Evolutionary conservation across 192 early-diverging fungal genomes (phyloP), one percentile per base, ranked within the genome.

Genomic region (Podila clonocystis): DNA sequence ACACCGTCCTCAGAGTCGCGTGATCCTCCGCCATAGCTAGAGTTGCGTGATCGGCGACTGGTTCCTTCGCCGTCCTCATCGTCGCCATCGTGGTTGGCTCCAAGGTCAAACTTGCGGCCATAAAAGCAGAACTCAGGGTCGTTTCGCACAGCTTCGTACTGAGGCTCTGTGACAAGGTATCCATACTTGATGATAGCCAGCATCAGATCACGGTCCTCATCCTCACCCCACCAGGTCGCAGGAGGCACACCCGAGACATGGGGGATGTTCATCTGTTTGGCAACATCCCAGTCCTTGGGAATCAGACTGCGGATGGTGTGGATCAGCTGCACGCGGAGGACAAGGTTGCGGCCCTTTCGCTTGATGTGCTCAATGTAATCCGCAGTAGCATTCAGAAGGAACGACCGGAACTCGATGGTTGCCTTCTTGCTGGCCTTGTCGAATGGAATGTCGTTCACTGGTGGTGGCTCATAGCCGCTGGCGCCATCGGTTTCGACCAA

Each of bases 131-230:
- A 88, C 59, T 86, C 87, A 5, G 84, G 80, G 55, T 88, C 87
- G 38, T 75, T 88, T n/a, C 87, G 78, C 68, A 86, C 86, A 20
- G 85, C 83, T 26, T 80, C 70, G 28, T 80, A 80, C 41, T 80
- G 77, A 19, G 77, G 77, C 20, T 80, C 77, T 0, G 77, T 80
- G 7, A 80, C 77, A 24, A 80, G 67, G 72, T 96, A 96, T n/a
- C 95, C 95, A 69, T 95, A 85, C 68, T 91, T 91, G 69, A 86
- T 87, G 26, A 95, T 93, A 6, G 94, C 94, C 52, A 95, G 80
- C 66, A 96, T 70, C 57, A 96, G 59, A 80, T 95, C 92, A 24
- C 91, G 89, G 64, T 96, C 95, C 82, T 95, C 91, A 30, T 90
- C 82, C 13, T 87, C 96, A 33, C 93, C 93, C 95, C 95, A 96